phyloP scores from a whole-genome alignment of 1,139 yeast genomes.

The Suhomyces terraborum region DNA sequence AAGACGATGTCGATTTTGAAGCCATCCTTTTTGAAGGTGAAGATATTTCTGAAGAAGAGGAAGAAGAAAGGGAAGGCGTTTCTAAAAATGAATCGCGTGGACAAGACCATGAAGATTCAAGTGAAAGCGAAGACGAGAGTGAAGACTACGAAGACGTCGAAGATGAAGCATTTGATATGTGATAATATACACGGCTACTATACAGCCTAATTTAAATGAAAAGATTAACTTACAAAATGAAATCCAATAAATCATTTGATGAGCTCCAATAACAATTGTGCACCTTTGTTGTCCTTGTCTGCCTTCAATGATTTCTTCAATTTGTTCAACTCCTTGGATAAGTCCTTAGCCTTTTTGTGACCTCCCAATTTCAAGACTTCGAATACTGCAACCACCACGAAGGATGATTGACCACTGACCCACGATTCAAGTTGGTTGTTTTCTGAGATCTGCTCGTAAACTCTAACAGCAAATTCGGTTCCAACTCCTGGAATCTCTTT shows the following conservation, averaged over 20 bases:
- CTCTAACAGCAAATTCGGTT: constrained; percentile 57
- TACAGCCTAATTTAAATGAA: constrained; percentile 2
- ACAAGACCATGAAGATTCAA: constrained; percentile 8
- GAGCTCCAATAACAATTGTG: constrained; percentile 58
- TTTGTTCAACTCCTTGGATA: constrained; percentile 56
- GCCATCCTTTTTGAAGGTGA: constrained; percentile 34
- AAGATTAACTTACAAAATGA: neutral
- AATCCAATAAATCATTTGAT: constrained; percentile 3
- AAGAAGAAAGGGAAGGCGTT: constrained; percentile 8
- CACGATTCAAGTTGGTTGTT: constrained; percentile 56
- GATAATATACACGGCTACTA: constrained; percentile 7
- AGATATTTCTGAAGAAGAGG: constrained; percentile 16
- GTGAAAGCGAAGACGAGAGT: constrained; percentile 13
- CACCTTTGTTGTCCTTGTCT: constrained; percentile 72
- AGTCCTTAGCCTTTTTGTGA: constrained; percentile 41
- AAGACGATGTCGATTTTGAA: constrained; percentile 35
- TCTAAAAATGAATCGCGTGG: neutral
- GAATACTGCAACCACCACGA: constrained; percentile 70
- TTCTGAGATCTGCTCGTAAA: constrained; percentile 51
- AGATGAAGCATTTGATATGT: constrained; percentile 14
- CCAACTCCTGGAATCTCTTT: constrained; percentile 60
- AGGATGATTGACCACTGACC: constrained; percentile 79
- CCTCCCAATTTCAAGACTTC: constrained; percentile 50
- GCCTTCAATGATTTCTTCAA: constrained; percentile 50
- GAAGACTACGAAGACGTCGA: constrained; percentile 17